A percentile compares a stretch with the other conserved stretches of the same genome.
phyloP scores from a whole-genome alignment of 192 early-diverging fungal species.

The Rhizophagus prolifer region DNA sequence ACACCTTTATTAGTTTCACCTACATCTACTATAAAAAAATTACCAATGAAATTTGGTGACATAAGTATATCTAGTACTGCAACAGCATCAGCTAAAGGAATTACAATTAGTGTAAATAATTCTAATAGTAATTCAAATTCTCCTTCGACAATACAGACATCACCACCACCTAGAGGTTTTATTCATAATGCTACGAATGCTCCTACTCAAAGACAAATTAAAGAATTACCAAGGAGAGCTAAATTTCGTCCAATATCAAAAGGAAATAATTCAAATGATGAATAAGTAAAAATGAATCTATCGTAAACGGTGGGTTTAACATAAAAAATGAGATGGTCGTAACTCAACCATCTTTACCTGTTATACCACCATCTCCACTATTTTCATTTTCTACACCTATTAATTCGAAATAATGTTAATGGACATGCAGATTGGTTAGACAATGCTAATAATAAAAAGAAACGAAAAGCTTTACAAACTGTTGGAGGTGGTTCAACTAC shows the following conservation, averaged over 20 bases:
- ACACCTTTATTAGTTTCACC: not conserved
- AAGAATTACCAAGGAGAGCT: constrained; percentile 7
- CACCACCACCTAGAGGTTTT: constrained; percentile 22
- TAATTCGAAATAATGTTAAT: constrained; percentile 23
- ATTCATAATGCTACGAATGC: constrained; percentile 17
- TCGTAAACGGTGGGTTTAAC: not conserved
- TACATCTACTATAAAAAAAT: constrained; percentile 10
- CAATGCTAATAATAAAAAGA: constrained; percentile 33
- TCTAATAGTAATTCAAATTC: constrained; percentile 6
- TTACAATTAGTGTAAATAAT: constrained; percentile 11
- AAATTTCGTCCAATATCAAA: constrained; percentile 17
- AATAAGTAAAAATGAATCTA: constrained; percentile 1
- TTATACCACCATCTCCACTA: constrained; percentile 23
- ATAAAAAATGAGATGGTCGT: not conserved
- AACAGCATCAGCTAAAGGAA: not conserved
- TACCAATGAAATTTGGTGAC: constrained; percentile 23
- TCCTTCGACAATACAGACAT: constrained; percentile 4
- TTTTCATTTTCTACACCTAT: constrained; percentile 30
- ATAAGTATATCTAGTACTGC: constrained; percentile 5
- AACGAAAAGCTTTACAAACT: constrained; percentile 30
- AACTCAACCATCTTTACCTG: not conserved
- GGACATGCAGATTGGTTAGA: constrained; percentile 27
- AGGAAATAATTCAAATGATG: not conserved
- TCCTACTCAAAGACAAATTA: constrained; percentile 22
- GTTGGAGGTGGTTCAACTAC: constrained; percentile 22